Conservation (phyloP, 2,329 filamentous ascomycete species). For the Penicillium psychrosexuale region DNA sequence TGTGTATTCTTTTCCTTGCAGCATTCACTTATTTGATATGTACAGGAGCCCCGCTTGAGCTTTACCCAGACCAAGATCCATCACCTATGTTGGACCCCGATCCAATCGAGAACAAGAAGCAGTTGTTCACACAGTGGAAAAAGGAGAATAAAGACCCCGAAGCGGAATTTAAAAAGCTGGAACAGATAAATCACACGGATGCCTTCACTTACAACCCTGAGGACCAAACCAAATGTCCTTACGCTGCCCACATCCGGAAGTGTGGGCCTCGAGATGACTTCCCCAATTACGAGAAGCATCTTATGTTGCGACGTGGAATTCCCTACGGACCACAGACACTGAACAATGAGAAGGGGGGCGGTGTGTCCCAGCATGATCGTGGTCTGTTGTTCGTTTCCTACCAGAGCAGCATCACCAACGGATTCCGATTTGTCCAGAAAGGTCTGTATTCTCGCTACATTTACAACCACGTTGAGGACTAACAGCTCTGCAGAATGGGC, state of each 20-base stretch:
- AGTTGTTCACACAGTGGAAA: too few species aligned
- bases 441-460: background rate
- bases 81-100: background rate
- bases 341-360: background rate
- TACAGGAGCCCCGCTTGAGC: background rate
- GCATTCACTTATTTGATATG: background rate
- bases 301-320: background rate
- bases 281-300: background rate
- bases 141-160: too few species aligned
- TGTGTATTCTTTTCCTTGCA: too few species aligned
- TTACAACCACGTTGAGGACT: too few species aligned
- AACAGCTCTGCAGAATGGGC: too few species aligned
- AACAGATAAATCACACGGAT: background rate
- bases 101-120: background rate
- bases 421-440: background rate
- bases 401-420: background rate
- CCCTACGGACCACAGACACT: background rate
- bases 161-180: background rate
- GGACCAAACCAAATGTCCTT: background rate
- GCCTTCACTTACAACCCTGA: background rate
- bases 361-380: background rate
- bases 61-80: background rate
- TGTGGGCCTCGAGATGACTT: background rate
- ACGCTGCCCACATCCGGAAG: slow-evolving; percentile 1
- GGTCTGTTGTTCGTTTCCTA: background rate